Base-by-base conservation (phyloP, 306 rosid species). In the Datisca glomerata region DNA sequence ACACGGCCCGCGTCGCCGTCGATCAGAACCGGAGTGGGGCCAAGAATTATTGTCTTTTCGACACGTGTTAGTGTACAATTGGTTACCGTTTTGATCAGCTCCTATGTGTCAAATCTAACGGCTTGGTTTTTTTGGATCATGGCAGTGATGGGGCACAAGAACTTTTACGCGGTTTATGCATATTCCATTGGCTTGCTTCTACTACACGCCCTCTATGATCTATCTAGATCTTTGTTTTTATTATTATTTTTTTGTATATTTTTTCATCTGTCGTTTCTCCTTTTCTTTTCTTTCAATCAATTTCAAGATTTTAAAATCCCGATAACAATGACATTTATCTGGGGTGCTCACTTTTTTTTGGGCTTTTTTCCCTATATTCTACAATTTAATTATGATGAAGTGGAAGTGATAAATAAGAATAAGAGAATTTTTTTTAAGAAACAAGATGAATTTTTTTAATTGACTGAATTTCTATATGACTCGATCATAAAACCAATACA, bases 101-200 rank as follows among this genome's bases (percentile, higher is more conserved):
- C 52, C 13, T n/a, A 47, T 62, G 57, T 64, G 61, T 67, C 27
- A 34, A 34, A 76, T 73, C 79, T 15, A 20, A 76, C 40, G 77
- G 75, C 14, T 49, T 12, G 20, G 21, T 64, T 61, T 24, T 4
- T n/a, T 32, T 34, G 42, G n/a, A 69, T 31, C 18, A n/a, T n/a
- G n/a, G n/a, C n/a, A n/a, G n/a, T n/a, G n/a, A n/a, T n/a, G 11
- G 32, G 20, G 80, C 66, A 67, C 61, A 68, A 70, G 77, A 66
- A 51, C 70, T 81, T 38, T 73, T 45, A 81, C 86, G 86, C 82
- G 86, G 82, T 76, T 76, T 81, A 43, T 44, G 75, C 53, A 70
- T 73, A 80, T 80, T 72, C 70, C 25, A 24, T 19, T 13, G 35
- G 41, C 12, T 68, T 45, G 67, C 84, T 80, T 72, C 35, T 32